Evolutionary conservation across 306 rosid genomes (phyloP).

Genomic region (Cucurbita argyrosperma): DNA sequence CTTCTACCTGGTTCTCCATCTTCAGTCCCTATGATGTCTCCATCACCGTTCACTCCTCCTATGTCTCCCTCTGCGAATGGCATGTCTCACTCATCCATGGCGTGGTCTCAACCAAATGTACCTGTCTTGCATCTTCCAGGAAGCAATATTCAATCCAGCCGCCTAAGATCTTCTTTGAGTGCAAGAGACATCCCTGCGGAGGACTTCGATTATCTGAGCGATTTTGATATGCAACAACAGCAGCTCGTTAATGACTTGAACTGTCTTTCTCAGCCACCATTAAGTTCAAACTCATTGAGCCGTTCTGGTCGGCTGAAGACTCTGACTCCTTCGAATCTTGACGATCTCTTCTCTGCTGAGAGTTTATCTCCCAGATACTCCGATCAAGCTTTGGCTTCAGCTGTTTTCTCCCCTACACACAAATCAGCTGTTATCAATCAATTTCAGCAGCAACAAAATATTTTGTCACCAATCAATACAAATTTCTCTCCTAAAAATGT

Average conservation of each 20-base stretch:
- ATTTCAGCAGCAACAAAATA: slow-evolving; percentile 82
- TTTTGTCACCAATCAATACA: slow-evolving; percentile 74
- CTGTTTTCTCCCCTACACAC: slow-evolving; percentile 77
- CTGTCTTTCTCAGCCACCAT: slow-evolving; percentile 47
- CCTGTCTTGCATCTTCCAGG: slow-evolving; percentile 86
- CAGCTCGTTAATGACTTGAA: slow-evolving; percentile 59
- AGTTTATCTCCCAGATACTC: slow-evolving; percentile 69
- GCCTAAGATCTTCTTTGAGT: slow-evolving; percentile 69
- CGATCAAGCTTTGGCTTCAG: slow-evolving; percentile 53
- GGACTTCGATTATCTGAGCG: slow-evolving; percentile 50
- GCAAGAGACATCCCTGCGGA: slow-evolving; percentile 68
- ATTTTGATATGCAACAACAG: slow-evolving; percentile 69
- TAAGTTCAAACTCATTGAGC: slow-evolving; percentile 47
- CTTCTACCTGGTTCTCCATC: slow-evolving; percentile 85
- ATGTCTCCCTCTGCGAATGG: slow-evolving; percentile 83
- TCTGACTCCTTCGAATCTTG: slow-evolving; percentile 70
- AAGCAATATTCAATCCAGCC: slow-evolving; percentile 79
- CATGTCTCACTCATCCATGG: slow-evolving; percentile 50
- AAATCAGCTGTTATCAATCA: slow-evolving; percentile 75
- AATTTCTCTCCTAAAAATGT: slow-evolving; percentile 52
- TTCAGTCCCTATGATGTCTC: slow-evolving; percentile 70
- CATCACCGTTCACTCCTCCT: slow-evolving; percentile 75
- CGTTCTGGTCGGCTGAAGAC: slow-evolving; percentile 69
- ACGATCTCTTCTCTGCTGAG: slow-evolving; percentile 82
- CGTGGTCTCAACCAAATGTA: slow-evolving; percentile 89